Conservation (phyloP, 2,329 filamentous ascomycete genomes). For the Blastomyces percursus region DNA sequence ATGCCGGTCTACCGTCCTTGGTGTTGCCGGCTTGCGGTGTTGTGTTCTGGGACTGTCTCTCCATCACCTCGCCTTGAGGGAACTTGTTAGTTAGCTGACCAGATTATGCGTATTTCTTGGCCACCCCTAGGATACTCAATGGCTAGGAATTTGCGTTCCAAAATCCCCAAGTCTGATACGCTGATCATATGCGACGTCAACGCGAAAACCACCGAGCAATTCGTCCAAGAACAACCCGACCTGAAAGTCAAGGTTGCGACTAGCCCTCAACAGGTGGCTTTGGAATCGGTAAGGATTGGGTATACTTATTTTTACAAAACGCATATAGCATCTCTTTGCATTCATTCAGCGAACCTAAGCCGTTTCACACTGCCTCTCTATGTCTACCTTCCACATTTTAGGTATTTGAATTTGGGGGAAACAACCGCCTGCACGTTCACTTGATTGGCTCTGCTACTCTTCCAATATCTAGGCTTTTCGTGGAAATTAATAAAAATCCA, state of each 20-base stretch:
- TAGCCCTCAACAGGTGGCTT: slow-evolving; percentile 51
- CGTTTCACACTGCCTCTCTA: not conserved
- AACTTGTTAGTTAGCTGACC: slow-evolving; percentile 12
- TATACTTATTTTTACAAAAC: not conserved
- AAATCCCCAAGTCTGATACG: slow-evolving; percentile 52
- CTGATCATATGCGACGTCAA: slow-evolving; percentile 58
- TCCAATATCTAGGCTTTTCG: slow-evolving; percentile 15
- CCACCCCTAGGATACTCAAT: slow-evolving; percentile 53
- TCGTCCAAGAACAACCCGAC: slow-evolving; percentile 43
- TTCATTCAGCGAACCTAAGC: not conserved
- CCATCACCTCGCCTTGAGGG: slow-evolving; percentile 3
- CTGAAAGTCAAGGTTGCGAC: slow-evolving; percentile 46
- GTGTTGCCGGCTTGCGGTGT: not conserved
- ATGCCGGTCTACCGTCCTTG: not conserved
- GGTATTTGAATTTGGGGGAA: not conserved
- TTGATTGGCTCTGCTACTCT: not conserved
- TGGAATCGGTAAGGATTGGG: slow-evolving; percentile 49
- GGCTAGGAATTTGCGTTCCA: slow-evolving; percentile 59
- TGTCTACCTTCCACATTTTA: not conserved
- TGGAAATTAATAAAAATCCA: slow-evolving; percentile 11
- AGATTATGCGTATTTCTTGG: not conserved
- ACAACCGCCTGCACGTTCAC: slow-evolving; percentile 10
- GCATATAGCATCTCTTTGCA: not conserved
- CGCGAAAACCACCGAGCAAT: slow-evolving; percentile 43
- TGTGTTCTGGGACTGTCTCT: not conserved